Base-by-base conservation (phyloP, 2,329 filamentous ascomycete genomes). In the Juglanconis oblonga region DNA sequence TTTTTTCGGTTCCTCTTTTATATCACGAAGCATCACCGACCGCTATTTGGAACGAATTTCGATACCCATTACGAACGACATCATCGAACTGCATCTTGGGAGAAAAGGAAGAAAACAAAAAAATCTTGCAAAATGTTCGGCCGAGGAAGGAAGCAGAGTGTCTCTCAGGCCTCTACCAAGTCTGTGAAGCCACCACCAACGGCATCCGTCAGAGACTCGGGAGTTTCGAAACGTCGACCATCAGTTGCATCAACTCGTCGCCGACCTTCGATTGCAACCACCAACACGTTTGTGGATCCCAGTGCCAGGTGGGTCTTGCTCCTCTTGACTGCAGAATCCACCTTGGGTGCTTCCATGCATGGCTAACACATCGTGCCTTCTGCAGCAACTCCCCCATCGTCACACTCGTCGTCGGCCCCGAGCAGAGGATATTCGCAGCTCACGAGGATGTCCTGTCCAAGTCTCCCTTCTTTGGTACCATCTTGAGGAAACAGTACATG, bases 401-500 rank as follows among this genome's bases (percentile, higher is more conserved):
- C 67, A 95, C 91, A 13, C 83, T 96, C 63, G 85, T 90, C 67
- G 85, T 96, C 67, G 91, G 91, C 24, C 82, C 82, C 4, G 89
- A 93, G 66, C 88, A 92, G 73, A 87, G 93, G 31, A 88, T 97
- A 67, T 97, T 97, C 71, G 92, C 93, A 42, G 92, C 92, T 6
- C 93, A 97, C 73, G 91, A 96, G 78, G 89, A 95, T 67, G 84
- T 96, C 63, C 86, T 97, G 61, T 84, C 82, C 71, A 79, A 83
- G 58, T 95, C 91, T 13, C 87, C 91, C 9, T 96, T 88, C 81
- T 96, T 97, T 76, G 80, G 86, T 63, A 77, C 83, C 48, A 80
- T 82, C 49, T 84, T 87, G 66, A 81, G 83, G 59, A 81, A 81
- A 63, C 85, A 89, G 70, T 89, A 84, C 78, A 83, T 86, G 76